A percentile compares a stretch with the other conserved stretches of the same genome.
phyloP scores from a whole-genome alignment of 163 green algal species.

The Chloroidium sp. region DNA sequence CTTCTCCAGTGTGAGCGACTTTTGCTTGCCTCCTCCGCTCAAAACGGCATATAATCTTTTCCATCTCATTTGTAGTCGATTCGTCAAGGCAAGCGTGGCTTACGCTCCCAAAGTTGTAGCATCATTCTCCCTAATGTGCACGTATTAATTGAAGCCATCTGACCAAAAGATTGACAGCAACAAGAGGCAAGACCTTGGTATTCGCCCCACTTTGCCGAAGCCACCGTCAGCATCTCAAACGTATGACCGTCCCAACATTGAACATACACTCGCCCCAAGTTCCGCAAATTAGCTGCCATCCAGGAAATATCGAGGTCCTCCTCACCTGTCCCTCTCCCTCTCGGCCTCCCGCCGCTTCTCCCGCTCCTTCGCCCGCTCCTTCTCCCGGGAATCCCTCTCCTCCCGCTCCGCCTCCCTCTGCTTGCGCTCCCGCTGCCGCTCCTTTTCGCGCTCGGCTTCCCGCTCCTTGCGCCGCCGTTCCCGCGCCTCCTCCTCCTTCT shows the following conservation, averaged over 20 bases:
- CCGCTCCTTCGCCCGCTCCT: constrained; percentile 7
- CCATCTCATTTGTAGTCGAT: too few species aligned
- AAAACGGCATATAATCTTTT: too few species aligned
- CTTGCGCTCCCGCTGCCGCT: constrained; percentile 5
- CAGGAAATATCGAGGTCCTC: too few species aligned
- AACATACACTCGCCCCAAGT: neutral
- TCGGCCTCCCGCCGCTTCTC: constrained; percentile 7
- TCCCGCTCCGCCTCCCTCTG: constrained; percentile 12
- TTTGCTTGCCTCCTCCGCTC: too few species aligned
- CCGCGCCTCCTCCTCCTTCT: constrained; percentile 13
- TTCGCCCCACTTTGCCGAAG: neutral
- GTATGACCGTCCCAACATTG: neutral
- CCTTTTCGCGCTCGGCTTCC: constrained; percentile 6
- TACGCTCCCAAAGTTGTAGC: too few species aligned
- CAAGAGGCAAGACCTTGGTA: neutral
- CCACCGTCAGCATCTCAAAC: neutral
- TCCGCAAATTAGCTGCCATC: neutral
- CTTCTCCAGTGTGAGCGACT: too few species aligned
- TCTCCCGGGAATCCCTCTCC: neutral
- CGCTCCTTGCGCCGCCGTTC: constrained; percentile 1
- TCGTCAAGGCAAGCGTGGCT: too few species aligned
- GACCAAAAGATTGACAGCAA: neutral
- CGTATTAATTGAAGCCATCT: too few species aligned
- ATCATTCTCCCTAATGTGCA: too few species aligned
- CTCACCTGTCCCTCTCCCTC: neutral